These are phyloP conservation scores for Massospora cicadina DNA, from an alignment of 371 early-diverging fungal genomes.

Conservation along the genomic window DNA sequence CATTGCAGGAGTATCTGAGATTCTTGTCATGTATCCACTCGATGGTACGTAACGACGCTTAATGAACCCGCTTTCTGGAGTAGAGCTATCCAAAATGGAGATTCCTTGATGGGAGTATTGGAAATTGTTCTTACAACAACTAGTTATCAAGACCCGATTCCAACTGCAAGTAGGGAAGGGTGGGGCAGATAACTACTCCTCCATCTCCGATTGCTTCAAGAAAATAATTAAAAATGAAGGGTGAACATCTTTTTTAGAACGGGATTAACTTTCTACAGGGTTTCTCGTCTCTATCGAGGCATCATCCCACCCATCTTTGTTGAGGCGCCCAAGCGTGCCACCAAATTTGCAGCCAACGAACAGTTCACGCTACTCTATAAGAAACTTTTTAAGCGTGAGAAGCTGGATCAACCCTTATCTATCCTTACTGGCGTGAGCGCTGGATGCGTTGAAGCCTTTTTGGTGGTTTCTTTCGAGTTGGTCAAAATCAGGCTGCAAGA, in stretches of 20 bases:
- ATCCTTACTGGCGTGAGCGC: constrained; percentile 85
- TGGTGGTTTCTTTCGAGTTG: constrained; percentile 85
- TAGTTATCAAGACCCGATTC: constrained; percentile 90
- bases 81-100: background rate
- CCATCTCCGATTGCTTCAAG: constrained; percentile 52
- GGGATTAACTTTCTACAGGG: constrained; percentile 17
- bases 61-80: background rate
- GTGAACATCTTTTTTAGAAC: constrained; percentile 17
- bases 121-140: background rate
- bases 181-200: constrained; percentile 44
- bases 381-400: constrained; percentile 42
- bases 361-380: constrained; percentile 57
- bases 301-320: constrained; percentile 92
- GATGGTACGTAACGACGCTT: constrained; percentile 37
- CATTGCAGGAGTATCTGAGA: constrained; percentile 91
- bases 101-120: background rate
- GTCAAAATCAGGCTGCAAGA: constrained; percentile 91
- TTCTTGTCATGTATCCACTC: constrained; percentile 91
- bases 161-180: constrained; percentile 72
- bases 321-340: constrained; percentile 95
- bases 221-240: constrained; percentile 88
- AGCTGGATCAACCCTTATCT: constrained; percentile 54
- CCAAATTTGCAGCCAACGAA: constrained; percentile 91
- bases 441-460: constrained; percentile 79
- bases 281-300: constrained; percentile 75